Evolutionary conservation across 129 eudicot genomes (phyloP), one percentile per base, ranked within the genome.

Genomic region (Escallonia herrerae): DNA sequence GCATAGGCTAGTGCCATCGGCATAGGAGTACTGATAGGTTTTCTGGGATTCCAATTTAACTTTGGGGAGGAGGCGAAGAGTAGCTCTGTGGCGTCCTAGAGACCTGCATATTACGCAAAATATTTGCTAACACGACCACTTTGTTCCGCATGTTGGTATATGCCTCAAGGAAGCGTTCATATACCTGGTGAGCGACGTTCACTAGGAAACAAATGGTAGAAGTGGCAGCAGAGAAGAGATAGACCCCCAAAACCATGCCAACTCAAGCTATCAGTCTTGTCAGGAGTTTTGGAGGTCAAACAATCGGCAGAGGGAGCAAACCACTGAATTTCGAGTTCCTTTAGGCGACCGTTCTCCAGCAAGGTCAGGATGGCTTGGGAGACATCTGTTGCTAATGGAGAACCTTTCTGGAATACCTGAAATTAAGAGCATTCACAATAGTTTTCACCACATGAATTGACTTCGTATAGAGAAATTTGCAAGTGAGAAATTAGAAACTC

Each of bases 231-330:
- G 74, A 75, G 2, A 75, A 33, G 33, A 68, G 65, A 57, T 61
- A 75, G 66, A 12, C 70, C 80, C 79, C 80, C 62, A 67, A 75
- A 75, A 51, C 80, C 69, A 48, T 62, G 59, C 39, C 71, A 55
- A 8, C 44, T 54, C 40, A 75, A 42, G 7, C 80, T 75, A 15
- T 62, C 74, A 9, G 70, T 56, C 39, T 66, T 45, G 8, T 43
- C 53, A 4, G 12, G n/a, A 58, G 59, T 49, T 11, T 66, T 49
- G 33, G 72, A 46, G 62, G 47, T 60, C 15, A 33, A 33, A 58
- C 72, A 74, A 3, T 67, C 46, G 15, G 44, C 15, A 15, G 72
- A 60, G 10, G 73, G 57, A 42, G 15, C 78, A 43, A 74, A 59
- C 73, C 72, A 60, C 12, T 66, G 14, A 5, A 58, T 44, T 60